phyloP scores from a whole-genome alignment of 257 asterid species.

The Petrea volubilis region DNA sequence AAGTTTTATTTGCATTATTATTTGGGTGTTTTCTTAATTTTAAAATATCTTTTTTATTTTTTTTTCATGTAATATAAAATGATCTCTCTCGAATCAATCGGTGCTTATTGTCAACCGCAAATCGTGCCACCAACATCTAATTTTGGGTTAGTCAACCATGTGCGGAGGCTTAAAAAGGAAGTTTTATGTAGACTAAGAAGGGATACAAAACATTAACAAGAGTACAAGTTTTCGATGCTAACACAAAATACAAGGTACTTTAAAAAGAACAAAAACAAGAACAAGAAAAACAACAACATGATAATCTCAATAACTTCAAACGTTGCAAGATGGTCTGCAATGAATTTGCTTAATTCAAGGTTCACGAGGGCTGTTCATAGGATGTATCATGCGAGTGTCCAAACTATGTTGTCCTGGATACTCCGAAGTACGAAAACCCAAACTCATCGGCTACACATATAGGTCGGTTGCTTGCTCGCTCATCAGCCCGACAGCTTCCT shows the following conservation, averaged over 20 bases:
- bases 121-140: background rate
- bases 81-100: too few species aligned
- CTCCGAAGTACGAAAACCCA: constrained; percentile 15
- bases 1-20: background rate
- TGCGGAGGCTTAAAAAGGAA: background rate
- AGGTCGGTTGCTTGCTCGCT: constrained; percentile 32
- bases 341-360: background rate
- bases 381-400: constrained; percentile 29
- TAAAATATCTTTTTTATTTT: too few species aligned
- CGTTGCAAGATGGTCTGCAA: too few species aligned
- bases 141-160: background rate
- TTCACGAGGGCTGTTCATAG: constrained; percentile 32
- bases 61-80: too few species aligned
- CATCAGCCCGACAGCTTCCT: constrained; percentile 25
- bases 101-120: background rate
- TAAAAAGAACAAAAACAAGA: too few species aligned
- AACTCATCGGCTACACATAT: constrained; percentile 22
- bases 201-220: background rate
- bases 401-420: constrained; percentile 12
- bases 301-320: too few species aligned
- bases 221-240: too few species aligned
- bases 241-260: too few species aligned
- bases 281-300: too few species aligned
- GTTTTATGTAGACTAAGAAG: too few species aligned
- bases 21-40: background rate